These are phyloP conservation scores for Tremella yokohamensis DNA, from an alignment of 768 basidiomycete species.

Conservation along the genomic window DNA sequence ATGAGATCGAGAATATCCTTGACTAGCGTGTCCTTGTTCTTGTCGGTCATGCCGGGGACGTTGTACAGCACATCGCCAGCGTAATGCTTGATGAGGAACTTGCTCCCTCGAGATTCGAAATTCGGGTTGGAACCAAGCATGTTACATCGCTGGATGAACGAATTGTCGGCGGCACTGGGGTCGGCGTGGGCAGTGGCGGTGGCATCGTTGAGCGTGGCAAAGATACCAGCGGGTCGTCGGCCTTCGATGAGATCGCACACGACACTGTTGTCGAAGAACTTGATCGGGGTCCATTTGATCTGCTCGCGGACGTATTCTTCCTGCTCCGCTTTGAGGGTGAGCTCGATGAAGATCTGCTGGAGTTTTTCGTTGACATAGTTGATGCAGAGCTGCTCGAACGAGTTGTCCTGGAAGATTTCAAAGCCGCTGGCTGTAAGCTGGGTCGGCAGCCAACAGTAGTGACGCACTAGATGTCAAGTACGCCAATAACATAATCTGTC, in stretches of 20 bases:
- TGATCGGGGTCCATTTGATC: constrained; percentile 99
- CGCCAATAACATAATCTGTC: constrained; percentile 80
- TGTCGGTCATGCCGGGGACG: constrained; percentile 96
- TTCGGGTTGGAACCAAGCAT: constrained; percentile 79
- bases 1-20: constrained; percentile 92
- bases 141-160: constrained; percentile 87
- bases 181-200: constrained; percentile 98
- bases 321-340: constrained; percentile 97
- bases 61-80: constrained; percentile 99
- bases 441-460: neutral
- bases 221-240: constrained; percentile 90
- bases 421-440: constrained; percentile 60
- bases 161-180: constrained; percentile 90
- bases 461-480: constrained; percentile 81
- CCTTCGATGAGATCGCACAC: constrained; percentile 99
- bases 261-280: constrained; percentile 62
- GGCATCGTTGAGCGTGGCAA: constrained; percentile 97
- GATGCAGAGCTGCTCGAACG: constrained; percentile 79
- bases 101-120: constrained; percentile 88
- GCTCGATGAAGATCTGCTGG: constrained; percentile 98
- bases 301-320: constrained; percentile 98
- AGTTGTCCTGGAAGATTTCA: constrained; percentile 71
- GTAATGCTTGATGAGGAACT: constrained; percentile 94
- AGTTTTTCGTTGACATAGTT: constrained; percentile 99
- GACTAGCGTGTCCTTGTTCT: constrained; percentile 96